phyloP scores from a whole-genome alignment of 768 basidiomycete species.

The Scleroderma citrinum region DNA sequence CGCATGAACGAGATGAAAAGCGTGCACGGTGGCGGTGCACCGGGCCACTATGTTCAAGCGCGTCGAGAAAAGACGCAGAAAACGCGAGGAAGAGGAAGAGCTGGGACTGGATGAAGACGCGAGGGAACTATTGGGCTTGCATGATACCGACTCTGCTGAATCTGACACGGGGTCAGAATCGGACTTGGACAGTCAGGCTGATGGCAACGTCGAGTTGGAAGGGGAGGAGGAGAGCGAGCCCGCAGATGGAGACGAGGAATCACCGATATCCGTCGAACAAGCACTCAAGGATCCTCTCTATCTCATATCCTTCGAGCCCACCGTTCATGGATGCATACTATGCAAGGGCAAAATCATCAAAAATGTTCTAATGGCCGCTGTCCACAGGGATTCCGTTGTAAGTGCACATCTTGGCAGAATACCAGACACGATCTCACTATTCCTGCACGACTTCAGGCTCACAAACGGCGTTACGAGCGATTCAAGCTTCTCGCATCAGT shows the following conservation, averaged over 20 bases:
- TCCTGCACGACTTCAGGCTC: slow-evolving; percentile 39
- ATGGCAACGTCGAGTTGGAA: slow-evolving; percentile 14
- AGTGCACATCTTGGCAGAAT: slow-evolving; percentile 26
- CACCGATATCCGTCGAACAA: slow-evolving; percentile 49
- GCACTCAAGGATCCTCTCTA: slow-evolving; percentile 63
- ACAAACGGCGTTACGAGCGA: slow-evolving; percentile 52
- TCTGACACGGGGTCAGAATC: slow-evolving; percentile 44
- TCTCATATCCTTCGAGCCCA: slow-evolving; percentile 48
- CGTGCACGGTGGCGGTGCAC: neutral
- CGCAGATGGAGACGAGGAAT: slow-evolving; percentile 27
- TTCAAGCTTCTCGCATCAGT: slow-evolving; percentile 39
- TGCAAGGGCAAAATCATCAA: slow-evolving; percentile 76
- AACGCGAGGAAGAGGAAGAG: slow-evolving; percentile 57
- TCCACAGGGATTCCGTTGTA: slow-evolving; percentile 61
- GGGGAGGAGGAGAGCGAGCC: slow-evolving; percentile 19
- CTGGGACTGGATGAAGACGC: slow-evolving; percentile 59
- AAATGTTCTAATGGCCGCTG: slow-evolving; percentile 44
- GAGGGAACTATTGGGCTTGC: slow-evolving; percentile 58
- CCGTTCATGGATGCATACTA: slow-evolving; percentile 53
- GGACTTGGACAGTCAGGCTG: slow-evolving; percentile 22
- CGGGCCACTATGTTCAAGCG: slow-evolving; percentile 65
- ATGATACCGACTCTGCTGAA: slow-evolving; percentile 75
- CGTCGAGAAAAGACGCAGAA: slow-evolving; percentile 58
- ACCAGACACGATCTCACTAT: neutral
- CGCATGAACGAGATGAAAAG: slow-evolving; percentile 7